Percentiles rank a stretch among this genome's conserved stretches.
Conservation (phyloP, 352 stramenopile species). For the Albugo candida region DNA sequence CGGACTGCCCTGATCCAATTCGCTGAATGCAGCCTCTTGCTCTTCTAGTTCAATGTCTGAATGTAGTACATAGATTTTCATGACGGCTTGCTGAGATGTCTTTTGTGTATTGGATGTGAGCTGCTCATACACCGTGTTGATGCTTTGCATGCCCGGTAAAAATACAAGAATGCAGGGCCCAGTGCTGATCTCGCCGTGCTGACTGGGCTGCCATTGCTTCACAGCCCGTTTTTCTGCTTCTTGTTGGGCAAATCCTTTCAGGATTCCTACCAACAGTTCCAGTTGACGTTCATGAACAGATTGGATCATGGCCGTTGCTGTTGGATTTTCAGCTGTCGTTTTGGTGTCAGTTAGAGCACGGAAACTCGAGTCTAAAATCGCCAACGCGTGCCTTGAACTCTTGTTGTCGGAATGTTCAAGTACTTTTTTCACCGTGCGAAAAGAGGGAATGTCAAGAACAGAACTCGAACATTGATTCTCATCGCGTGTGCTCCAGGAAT, state of each 20-base stretch:
- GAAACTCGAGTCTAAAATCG: too few relatives aligned
- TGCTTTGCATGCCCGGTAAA: slow-evolving; percentile 86
- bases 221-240: slow-evolving; percentile 12
- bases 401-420: too few relatives aligned
- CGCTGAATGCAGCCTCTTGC: slow-evolving; percentile 45
- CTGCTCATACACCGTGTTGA: slow-evolving; percentile 71
- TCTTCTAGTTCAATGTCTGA: slow-evolving; percentile 55
- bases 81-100: slow-evolving; percentile 7
- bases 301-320: slow-evolving; percentile 9
- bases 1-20: slow-evolving; percentile 9
- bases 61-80: slow-evolving; percentile 36
- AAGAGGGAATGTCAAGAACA: too few relatives aligned
- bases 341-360: too few relatives aligned
- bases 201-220: neutral
- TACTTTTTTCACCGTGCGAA: too few relatives aligned
- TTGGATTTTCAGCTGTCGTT: too few relatives aligned
- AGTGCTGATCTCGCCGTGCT: too few relatives aligned
- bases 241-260: slow-evolving; percentile 28
- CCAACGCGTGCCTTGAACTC: too few relatives aligned
- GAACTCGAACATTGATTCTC: too few relatives aligned
- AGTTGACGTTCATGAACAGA: slow-evolving; percentile 49
- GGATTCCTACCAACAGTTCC: slow-evolving; percentile 28
- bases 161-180: slow-evolving; percentile 89
- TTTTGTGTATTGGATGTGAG: slow-evolving; percentile 19
- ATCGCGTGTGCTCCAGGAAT: slow-evolving; percentile 3